Conservation (phyloP, 768 basidiomycete species). For the Boletellus ananas region DNA sequence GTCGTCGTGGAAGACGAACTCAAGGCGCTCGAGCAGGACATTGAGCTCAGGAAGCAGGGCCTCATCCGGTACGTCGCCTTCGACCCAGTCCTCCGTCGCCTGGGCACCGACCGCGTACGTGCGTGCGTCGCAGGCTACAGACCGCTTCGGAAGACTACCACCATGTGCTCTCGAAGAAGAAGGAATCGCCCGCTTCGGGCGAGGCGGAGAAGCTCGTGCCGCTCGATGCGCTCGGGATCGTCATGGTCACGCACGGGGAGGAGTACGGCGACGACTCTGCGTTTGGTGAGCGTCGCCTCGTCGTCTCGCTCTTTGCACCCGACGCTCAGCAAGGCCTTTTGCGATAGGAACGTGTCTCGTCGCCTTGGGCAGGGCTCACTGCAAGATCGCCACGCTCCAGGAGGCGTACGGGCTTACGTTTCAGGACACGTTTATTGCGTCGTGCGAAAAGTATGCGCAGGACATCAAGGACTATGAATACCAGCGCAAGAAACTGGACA, state of each 20-base stretch:
- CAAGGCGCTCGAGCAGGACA: constrained; percentile 75
- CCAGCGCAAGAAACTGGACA: constrained; percentile 83
- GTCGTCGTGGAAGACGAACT: constrained; percentile 69
- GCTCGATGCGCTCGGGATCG: constrained; percentile 75
- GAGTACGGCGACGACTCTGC: constrained; percentile 74
- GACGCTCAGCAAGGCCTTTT: background rate
- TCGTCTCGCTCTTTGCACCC: constrained; percentile 4
- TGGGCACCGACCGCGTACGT: background rate
- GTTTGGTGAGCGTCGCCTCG: constrained; percentile 48
- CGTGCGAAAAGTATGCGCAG: constrained; percentile 60
- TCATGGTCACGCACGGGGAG: constrained; percentile 84
- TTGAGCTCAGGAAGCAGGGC: constrained; percentile 75
- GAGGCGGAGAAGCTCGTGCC: constrained; percentile 69
- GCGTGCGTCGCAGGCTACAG: constrained; percentile 49
- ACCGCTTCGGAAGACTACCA: constrained; percentile 71
- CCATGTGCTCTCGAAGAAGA: constrained; percentile 69
- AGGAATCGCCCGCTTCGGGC: constrained; percentile 57
- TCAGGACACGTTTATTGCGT: constrained; percentile 66
- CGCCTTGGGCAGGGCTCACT: constrained; percentile 77
- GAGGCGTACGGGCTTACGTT: constrained; percentile 74
- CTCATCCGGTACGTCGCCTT: constrained; percentile 54
- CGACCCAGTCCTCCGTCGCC: too few species aligned
- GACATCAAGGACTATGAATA: constrained; percentile 82
- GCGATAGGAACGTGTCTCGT: constrained; percentile 64
- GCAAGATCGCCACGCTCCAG: constrained; percentile 80